Conservation (phyloP, 352 stramenopile genomes). For the Phytophthora melonis region DNA sequence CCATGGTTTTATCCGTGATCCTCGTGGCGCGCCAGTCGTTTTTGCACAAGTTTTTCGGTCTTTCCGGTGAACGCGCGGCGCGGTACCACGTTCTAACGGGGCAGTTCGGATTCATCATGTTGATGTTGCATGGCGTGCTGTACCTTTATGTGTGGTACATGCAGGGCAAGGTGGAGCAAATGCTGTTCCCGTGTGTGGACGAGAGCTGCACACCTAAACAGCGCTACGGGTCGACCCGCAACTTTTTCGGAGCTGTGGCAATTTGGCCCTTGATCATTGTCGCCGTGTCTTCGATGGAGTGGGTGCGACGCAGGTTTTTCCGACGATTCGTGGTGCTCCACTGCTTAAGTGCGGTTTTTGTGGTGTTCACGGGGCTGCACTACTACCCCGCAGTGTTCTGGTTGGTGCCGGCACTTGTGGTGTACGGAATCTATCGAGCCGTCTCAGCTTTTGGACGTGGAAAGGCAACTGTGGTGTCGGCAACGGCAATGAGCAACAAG, state of each 20-base stretch:
- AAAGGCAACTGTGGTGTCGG: slow-evolving; percentile 54
- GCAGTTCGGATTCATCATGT: slow-evolving; percentile 55
- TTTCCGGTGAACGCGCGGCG: slow-evolving; percentile 67
- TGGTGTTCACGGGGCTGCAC: slow-evolving; percentile 63
- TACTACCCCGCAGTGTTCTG: slow-evolving; percentile 76
- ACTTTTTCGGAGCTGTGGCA: slow-evolving; percentile 72
- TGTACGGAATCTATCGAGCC: slow-evolving; percentile 71
- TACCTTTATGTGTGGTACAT: slow-evolving; percentile 67
- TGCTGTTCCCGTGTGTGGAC: slow-evolving; percentile 64
- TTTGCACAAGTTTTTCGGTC: slow-evolving; percentile 58
- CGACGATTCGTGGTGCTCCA: slow-evolving; percentile 66
- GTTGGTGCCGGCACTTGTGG: slow-evolving; percentile 58
- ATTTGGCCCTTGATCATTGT: slow-evolving; percentile 52
- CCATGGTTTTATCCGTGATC: slow-evolving; percentile 63
- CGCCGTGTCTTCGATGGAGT: slow-evolving; percentile 56
- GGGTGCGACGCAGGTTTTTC: slow-evolving; percentile 62
- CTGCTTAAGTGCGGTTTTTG: slow-evolving; percentile 56
- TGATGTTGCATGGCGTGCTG: slow-evolving; percentile 60
- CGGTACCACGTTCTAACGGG: slow-evolving; percentile 73
- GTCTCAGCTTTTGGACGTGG: slow-evolving; percentile 55
- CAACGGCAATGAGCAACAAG: slow-evolving; percentile 48
- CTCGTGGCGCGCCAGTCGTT: slow-evolving; percentile 75
- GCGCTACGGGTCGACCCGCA: slow-evolving; percentile 63
- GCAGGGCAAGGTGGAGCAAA: slow-evolving; percentile 57
- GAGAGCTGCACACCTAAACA: slow-evolving; percentile 48